A percentile compares a stretch with the other conserved stretches of the same genome.
Evolutionary conservation across 2,329 filamentous ascomycete species (phyloP).

Genomic region (Pezicula rhizophila): DNA sequence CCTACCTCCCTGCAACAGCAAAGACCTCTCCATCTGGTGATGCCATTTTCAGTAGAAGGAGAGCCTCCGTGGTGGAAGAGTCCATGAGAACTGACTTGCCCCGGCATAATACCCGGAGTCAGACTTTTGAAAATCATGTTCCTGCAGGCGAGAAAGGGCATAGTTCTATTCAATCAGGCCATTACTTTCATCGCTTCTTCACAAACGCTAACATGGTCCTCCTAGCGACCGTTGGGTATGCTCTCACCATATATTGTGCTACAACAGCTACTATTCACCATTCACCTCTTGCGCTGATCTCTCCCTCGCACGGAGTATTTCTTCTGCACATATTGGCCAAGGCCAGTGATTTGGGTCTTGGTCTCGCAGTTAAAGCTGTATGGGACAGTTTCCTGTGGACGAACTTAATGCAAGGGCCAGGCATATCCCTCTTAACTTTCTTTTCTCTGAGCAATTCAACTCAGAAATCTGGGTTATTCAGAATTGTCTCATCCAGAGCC

Average conservation of each 20-base stretch:
- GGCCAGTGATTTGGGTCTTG: background rate
- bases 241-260: background rate
- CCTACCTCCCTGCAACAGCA: too few relatives aligned
- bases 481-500: background rate
- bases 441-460: background rate
- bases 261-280: background rate
- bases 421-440: background rate
- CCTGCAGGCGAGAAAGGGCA: too few relatives aligned
- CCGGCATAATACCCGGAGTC: too few relatives aligned
- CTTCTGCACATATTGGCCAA: background rate
- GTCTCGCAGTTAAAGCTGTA: background rate
- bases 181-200: too few relatives aligned
- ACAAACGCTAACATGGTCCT: too few relatives aligned
- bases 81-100: too few relatives aligned
- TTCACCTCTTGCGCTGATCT: background rate
- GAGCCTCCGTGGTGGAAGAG: too few relatives aligned
- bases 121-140: too few relatives aligned
- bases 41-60: too few relatives aligned
- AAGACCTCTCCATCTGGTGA: too few relatives aligned
- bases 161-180: too few relatives aligned
- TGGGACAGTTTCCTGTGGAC: background rate
- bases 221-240: too few relatives aligned
- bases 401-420: background rate
- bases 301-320: background rate
- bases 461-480: background rate